Conservation (phyloP, 176 grass and related monocot genomes). For the Elymus sibiricus region DNA sequence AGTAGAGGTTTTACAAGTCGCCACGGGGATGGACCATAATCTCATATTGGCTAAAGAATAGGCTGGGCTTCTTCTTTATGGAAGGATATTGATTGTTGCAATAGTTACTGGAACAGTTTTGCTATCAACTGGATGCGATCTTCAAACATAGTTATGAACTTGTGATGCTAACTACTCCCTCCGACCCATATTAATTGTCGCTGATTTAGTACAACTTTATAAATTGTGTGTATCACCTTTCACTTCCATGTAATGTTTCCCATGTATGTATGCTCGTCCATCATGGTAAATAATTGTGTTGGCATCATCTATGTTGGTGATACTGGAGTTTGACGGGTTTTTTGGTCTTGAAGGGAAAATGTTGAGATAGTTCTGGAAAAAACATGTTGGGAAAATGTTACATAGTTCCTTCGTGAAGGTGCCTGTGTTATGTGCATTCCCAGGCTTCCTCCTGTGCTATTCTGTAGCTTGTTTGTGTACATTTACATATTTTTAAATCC, state of each 20-base stretch:
- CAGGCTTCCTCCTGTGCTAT: background rate
- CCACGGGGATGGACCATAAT: constrained; percentile 83
- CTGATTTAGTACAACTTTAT: background rate
- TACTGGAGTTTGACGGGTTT: background rate
- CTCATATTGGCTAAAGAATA: constrained; percentile 62
- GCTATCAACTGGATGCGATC: background rate
- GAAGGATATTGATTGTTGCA: background rate
- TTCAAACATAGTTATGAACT: background rate
- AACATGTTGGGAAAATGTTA: background rate
- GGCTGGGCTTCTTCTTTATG: background rate
- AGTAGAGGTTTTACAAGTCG: constrained; percentile 53
- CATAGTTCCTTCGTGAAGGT: background rate
- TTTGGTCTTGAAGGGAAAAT: background rate
- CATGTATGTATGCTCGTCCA: background rate
- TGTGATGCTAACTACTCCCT: background rate
- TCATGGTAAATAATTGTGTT: background rate
- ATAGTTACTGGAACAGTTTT: background rate
- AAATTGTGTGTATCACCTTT: background rate
- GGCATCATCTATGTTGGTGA: background rate
- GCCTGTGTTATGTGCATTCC: background rate
- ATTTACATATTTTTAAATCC: background rate
- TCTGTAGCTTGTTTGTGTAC: background rate
- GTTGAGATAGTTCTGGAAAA: background rate
- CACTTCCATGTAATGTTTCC: background rate
- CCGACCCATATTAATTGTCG: too few species aligned